Conservation (phyloP, 371 early-diverging fungal genomes). For the Phascolomyces articulosus region DNA sequence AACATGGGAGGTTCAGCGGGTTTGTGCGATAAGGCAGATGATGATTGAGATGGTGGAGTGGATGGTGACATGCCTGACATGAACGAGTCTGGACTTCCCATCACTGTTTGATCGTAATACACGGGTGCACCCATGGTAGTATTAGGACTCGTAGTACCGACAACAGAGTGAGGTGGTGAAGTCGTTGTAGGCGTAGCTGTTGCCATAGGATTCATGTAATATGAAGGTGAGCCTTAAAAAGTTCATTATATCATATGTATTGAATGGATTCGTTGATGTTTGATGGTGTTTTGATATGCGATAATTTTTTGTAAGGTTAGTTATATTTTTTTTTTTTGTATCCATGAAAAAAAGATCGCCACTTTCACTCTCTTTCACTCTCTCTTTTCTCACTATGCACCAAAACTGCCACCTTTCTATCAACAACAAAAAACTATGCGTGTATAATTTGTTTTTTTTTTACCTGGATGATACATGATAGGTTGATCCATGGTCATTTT, state of each 20-base stretch:
- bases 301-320: not conserved
- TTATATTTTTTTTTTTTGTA: not conserved
- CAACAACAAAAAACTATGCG: too few species aligned
- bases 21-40: slow-evolving; percentile 7
- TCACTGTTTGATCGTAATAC: not conserved
- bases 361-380: not conserved
- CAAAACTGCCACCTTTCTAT: too few species aligned
- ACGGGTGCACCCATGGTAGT: not conserved
- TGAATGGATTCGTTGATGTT: too few species aligned
- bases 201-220: not conserved
- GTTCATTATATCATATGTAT: too few species aligned
- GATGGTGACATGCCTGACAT: slow-evolving; percentile 17
- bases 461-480: slow-evolving; percentile 36
- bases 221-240: slow-evolving; percentile 8
- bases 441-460: not conserved
- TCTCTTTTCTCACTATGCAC: too few species aligned
- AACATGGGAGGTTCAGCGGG: slow-evolving; percentile 33
- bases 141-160: too few species aligned
- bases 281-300: too few species aligned
- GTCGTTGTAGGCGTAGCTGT: not conserved
- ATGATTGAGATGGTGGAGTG: not conserved
- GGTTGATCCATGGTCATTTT: slow-evolving; percentile 23
- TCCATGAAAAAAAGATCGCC: too few species aligned
- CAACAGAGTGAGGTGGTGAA: slow-evolving; percentile 3
- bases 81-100: slow-evolving; percentile 39